Conservation (phyloP, 805 yeast species). For the Monosporozyma siamensis region DNA sequence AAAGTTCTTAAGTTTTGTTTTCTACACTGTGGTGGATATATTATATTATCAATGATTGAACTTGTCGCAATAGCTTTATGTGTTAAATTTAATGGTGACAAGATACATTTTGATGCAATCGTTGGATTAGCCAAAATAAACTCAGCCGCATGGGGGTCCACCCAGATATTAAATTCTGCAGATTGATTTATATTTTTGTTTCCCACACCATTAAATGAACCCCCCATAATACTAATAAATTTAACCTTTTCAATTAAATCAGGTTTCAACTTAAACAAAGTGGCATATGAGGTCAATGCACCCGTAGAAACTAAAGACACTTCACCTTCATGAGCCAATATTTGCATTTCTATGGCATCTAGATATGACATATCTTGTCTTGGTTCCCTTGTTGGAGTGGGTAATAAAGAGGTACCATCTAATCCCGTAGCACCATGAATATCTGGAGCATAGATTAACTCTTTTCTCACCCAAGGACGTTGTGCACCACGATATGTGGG, state of each 20-base stretch:
- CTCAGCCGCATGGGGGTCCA: slow-evolving; percentile 71
- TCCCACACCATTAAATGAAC: slow-evolving; percentile 36
- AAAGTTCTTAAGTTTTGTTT: slow-evolving; percentile 42
- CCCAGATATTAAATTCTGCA: slow-evolving; percentile 68
- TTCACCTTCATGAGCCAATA: slow-evolving; percentile 36
- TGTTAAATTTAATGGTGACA: slow-evolving; percentile 64
- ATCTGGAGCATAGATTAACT: slow-evolving; percentile 42
- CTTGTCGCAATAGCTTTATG: slow-evolving; percentile 45
- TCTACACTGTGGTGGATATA: slow-evolving; percentile 22
- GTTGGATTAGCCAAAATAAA: slow-evolving; percentile 40
- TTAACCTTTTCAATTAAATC: slow-evolving; percentile 40
- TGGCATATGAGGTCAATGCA: slow-evolving; percentile 62
- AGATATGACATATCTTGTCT: slow-evolving; percentile 31
- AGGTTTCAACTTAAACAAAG: slow-evolving; percentile 47
- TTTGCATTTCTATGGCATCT: slow-evolving; percentile 36
- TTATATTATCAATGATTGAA: slow-evolving; percentile 33
- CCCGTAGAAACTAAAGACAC: slow-evolving; percentile 67
- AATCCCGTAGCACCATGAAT: slow-evolving; percentile 71
- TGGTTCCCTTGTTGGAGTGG: slow-evolving; percentile 20
- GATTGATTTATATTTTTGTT: slow-evolving; percentile 41
- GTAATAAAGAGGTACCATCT: slow-evolving; percentile 62
- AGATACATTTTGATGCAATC: slow-evolving; percentile 40
- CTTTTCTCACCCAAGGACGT: slow-evolving; percentile 42
- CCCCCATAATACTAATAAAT: slow-evolving; percentile 69
- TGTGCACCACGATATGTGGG: slow-evolving; percentile 62